Percentiles rank a stretch among this genome's conserved stretches.
phyloP scores from a whole-genome alignment of 371 early-diverging fungal species.

The Blakeslea trispora region DNA sequence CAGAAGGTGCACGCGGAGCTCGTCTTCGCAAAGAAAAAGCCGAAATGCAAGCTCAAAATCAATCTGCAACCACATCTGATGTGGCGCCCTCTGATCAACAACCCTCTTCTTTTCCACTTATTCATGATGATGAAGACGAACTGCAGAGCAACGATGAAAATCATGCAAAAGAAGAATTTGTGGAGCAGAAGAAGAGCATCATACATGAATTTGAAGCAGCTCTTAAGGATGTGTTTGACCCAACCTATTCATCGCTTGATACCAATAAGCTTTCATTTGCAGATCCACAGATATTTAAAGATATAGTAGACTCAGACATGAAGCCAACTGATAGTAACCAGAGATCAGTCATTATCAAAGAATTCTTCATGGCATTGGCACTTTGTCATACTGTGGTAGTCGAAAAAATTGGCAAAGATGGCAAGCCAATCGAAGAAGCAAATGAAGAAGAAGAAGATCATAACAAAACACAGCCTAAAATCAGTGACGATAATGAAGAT shows the following conservation, averaged over 20 bases:
- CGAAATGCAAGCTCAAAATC: constrained; percentile 20
- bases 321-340: background rate
- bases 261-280: constrained; percentile 77
- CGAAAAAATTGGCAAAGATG: constrained; percentile 65
- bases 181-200: constrained; percentile 37
- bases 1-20: constrained; percentile 60
- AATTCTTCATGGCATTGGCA: constrained; percentile 86
- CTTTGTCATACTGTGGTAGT: constrained; percentile 94
- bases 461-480: constrained; percentile 17
- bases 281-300: constrained; percentile 76
- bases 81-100: background rate
- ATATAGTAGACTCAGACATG: constrained; percentile 43
- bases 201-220: constrained; percentile 58
- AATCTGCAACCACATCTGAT: background rate
- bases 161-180: constrained; percentile 10
- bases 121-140: constrained; percentile 8
- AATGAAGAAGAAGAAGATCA: constrained; percentile 25
- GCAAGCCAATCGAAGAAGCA: constrained; percentile 44
- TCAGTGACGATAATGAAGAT: background rate
- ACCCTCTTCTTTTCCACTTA: background rate
- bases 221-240: constrained; percentile 68
- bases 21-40: constrained; percentile 47
- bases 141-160: constrained; percentile 7
- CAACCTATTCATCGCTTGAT: constrained; percentile 71
- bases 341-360: constrained; percentile 25